phyloP scores from a whole-genome alignment of 2,329 filamentous ascomycete genomes.

The Claviceps humidiphila region DNA sequence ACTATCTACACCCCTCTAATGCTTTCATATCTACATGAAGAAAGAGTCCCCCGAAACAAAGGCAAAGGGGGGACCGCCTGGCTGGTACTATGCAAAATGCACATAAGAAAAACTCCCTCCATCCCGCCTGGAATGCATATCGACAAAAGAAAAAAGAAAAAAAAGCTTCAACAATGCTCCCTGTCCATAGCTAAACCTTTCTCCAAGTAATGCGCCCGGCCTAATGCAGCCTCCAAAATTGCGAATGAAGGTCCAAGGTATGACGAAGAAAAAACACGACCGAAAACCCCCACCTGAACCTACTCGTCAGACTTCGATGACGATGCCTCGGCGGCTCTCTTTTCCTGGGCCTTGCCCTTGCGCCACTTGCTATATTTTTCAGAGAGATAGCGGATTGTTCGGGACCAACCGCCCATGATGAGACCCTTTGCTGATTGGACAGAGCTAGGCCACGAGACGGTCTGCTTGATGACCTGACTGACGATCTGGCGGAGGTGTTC shows the following conservation, averaged over 20 bases:
- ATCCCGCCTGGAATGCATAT: not conserved
- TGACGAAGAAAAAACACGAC: not conserved
- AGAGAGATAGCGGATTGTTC: conserved; percentile 60
- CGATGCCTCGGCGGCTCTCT: conserved; percentile 12
- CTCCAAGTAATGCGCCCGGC: not conserved
- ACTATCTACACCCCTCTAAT: no score
- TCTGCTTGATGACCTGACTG: conserved; percentile 66
- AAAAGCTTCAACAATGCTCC: not conserved
- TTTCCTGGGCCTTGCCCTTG: conserved; percentile 23
- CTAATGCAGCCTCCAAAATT: not conserved
- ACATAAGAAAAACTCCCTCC: not conserved
- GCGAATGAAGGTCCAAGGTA: no score
- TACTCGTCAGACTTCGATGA: not conserved
- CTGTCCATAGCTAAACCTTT: not conserved
- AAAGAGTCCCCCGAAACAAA: not conserved
- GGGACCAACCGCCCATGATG: conserved; percentile 60
- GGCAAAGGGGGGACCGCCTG: not conserved
- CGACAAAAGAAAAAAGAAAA: not conserved
- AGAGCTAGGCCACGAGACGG: conserved; percentile 84
- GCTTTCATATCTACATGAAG: not conserved
- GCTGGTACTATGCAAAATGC: not conserved
- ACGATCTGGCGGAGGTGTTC: conserved; percentile 58
- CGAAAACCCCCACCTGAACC: not conserved
- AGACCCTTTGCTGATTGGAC: conserved; percentile 76
- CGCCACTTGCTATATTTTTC: conserved; percentile 67